These are phyloP conservation scores for Ampelomyces quisqualis DNA, from an alignment of 2,329 filamentous ascomycete species.

Conservation along the genomic window DNA sequence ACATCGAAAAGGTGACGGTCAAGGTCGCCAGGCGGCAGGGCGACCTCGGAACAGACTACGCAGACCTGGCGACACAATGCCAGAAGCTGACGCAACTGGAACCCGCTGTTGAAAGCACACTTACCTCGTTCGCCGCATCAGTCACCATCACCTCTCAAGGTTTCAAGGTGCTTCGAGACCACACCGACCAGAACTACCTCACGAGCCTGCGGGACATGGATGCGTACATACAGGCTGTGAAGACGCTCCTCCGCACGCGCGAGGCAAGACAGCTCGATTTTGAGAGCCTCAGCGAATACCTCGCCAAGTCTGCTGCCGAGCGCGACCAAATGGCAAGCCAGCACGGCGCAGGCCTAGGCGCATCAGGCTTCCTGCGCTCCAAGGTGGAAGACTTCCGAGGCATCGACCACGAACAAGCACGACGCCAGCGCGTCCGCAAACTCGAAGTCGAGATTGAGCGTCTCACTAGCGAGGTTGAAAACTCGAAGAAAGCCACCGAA, in stretches of 20 bases:
- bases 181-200: conserved; percentile 94
- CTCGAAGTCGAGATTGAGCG: conserved; percentile 91
- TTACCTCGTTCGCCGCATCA: conserved; percentile 83
- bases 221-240: conserved; percentile 84
- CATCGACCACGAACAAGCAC: conserved; percentile 90
- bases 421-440: conserved; percentile 83
- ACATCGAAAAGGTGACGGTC: conserved; percentile 94
- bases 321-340: conserved; percentile 75
- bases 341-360: conserved; percentile 65
- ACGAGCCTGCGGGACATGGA: conserved; percentile 93
- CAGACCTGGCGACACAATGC: conserved; percentile 89
- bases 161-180: conserved; percentile 77
- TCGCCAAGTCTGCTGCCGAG: conserved; percentile 85
- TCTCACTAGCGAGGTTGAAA: conserved; percentile 81
- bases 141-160: conserved; percentile 81
- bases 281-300: conserved; percentile 92
- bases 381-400: conserved; percentile 97
- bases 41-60: conserved; percentile 84
- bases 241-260: conserved; percentile 83
- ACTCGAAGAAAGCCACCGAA: conserved; percentile 81
- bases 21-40: conserved; percentile 83
- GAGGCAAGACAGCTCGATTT: conserved; percentile 99
- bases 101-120: conserved; percentile 76
- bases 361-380: conserved; percentile 83
- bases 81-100: conserved; percentile 89